Base-by-base conservation (phyloP, 768 basidiomycete species). In the Artomyces pyxidatus region DNA sequence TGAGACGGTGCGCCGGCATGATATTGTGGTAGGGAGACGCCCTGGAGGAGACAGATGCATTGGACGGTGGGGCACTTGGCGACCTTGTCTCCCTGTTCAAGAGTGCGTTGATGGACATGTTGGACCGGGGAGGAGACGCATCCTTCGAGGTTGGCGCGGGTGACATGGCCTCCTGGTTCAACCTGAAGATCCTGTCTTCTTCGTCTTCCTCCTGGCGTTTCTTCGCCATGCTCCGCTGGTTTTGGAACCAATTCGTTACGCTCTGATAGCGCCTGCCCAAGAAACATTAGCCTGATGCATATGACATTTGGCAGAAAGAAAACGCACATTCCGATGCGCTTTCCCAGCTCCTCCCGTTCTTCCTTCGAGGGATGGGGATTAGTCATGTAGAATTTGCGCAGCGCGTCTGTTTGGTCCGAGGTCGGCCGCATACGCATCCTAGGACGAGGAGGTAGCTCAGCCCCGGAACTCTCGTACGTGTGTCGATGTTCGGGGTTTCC, bases 231-330 rank as follows among this genome's bases (percentile, higher is more conserved):
- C 80, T 86, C 58, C 85, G 84, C 60, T 89, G 85, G 59, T 88
- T 87, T 71, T 88, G 86, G 63, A 89, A 89, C 88, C 87, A 88
- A 61, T 89, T 88, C 1, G 82, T 87, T 49, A 89, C 80, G 49
- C 80, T 85, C 65, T 86, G 80, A 66, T 83, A 76, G 54, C 78
- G 82, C 85, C 87, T 89, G 53, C 59, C 61, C 63, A 58, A 63
- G 59, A 61, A 53, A 44, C 28, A 50, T 29, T 40, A 25, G 27
- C 30, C 23, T 45, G 28, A 53, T 28, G 39, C 42, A 46, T 42
- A 42, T 25, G 42, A 45, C 17, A n/a, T 23, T 32, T 22, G 51
- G 35, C 45, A 19, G 41, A 29, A 45, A 42, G 16, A 37, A 30
- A 29, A 74, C 87, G 63, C 66, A 88, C 87, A 88, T 88, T 67